Base-by-base conservation (phyloP, 805 yeast species). In the Scheffersomyces ergatensis region DNA sequence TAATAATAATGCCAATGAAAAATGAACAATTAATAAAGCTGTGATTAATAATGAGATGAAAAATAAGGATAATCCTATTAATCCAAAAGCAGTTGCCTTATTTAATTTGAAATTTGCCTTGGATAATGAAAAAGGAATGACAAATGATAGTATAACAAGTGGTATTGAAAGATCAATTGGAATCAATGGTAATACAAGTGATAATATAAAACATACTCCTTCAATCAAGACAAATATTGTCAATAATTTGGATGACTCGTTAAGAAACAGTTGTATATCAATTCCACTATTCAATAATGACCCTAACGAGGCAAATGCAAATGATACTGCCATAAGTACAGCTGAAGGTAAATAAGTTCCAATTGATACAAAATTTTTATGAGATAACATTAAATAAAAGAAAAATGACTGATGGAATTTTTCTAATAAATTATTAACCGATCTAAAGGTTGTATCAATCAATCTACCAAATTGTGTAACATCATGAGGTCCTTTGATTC, bases 381-480 rank as follows among this genome's bases (percentile, higher is more conserved):
- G 95, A 0, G 88, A 78, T 37, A 93, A 62, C 64, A 93, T 60
- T 49, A 92, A 72, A 65, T 92, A 93, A 57, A 90, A 93, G 71
- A 93, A 93, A 55, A 89, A 93, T 1, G 97, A 88, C 63, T 93
- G 99, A 63, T 93, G 99, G 63, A 92, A 92, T 59, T 92, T 95
- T 60, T 93, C 99, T 29, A 92, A 70, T 50, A 93, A 72, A 58
- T 93, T 93, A 66, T 93, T 93, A 27, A 93, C 85, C 0, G 96
- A 82, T 45, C 99, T 77, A 57, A 90, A 82, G 7, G 85, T 70
- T 2, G 95, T 88, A 63, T 93, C 99, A 15, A 89, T 77, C 3
- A 92, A 75, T 58, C 98, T 78, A 4, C 98, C 99, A 59, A 85
- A 83, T 19, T 93, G 89, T 1, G 98, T 92, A 42, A 92, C 82